Conservation (phyloP, 1,284 basidiomycete genomes). For the Moniliella sp. region DNA sequence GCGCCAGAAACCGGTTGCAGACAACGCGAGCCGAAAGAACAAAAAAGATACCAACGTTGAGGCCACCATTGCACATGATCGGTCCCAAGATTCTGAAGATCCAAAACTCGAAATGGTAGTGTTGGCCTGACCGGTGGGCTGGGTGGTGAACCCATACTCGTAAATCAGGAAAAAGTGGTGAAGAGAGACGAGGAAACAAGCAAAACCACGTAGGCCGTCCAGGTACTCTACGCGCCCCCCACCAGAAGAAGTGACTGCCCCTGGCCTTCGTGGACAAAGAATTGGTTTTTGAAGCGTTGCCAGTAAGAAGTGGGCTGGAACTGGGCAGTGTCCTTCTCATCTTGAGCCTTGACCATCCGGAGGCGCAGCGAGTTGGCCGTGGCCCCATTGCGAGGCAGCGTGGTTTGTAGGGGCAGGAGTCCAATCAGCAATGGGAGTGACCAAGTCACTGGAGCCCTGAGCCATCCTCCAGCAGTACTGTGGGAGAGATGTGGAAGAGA, state of each 20-base stretch:
- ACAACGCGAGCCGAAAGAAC: conserved; percentile 19
- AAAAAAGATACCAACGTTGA: conserved; percentile 23
- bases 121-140: conserved; percentile 5
- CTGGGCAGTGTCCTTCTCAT: too few relatives aligned
- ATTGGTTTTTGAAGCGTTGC: too few relatives aligned
- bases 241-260: conserved; percentile 12
- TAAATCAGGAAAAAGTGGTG: conserved; percentile 25
- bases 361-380: background rate
- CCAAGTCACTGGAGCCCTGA: too few relatives aligned
- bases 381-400: background rate
- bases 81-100: conserved; percentile 13
- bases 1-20: conserved; percentile 17
- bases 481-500: too few relatives aligned
- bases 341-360: background rate
- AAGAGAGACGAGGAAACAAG: conserved; percentile 22
- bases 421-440: too few relatives aligned
- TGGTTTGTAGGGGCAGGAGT: too few relatives aligned
- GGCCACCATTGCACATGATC: conserved; percentile 14
- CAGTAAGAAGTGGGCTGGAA: too few relatives aligned
- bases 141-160: conserved; percentile 14
- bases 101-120: conserved; percentile 15
- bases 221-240: conserved; percentile 20
- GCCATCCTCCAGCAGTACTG: too few relatives aligned
- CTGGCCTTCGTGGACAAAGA: conserved; percentile 14
- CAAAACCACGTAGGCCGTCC: conserved; percentile 23